Base-by-base conservation (phyloP, 129 eudicot genomes). In the Ambrosia artemisiifolia region DNA sequence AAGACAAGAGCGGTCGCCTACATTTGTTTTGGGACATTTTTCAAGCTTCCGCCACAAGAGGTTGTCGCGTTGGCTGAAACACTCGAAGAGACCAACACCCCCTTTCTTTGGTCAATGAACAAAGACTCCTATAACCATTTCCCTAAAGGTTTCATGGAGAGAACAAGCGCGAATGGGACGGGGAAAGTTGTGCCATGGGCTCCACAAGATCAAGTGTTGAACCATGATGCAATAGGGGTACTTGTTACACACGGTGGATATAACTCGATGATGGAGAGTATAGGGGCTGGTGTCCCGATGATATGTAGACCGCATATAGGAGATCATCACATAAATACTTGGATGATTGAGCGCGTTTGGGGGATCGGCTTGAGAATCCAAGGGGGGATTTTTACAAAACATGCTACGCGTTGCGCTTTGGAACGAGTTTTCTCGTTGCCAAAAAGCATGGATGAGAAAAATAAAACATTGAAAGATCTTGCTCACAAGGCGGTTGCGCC, bases 131-230 rank as follows among this genome's bases (percentile, higher is more conserved):
- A 59, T 40, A 77, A 66, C 24, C 69, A 53, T 63, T 63, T 91
- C 14, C 96, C 96, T 0, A 73, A 79, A 18, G 86, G 85, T 20
- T 80, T 86, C 20, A 18, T 80, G 30, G 81, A 88, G 3, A 65
- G 82, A 44, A 65, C 65, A 11, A 50, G n/a, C 0, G 65, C 11
- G 5, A 70, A 19, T 1, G 82, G 72, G 20, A 36, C 16, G 2
- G 87, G 88, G 44, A 91, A 80, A 71, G 65, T 88, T 7, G 97
- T 91, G 2, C 49, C 92, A 0, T 91, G 95, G 97, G 92, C 88
- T 0, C 97, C 97, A 38, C 97, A 91, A 38, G 40, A 73, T 59
- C 81, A 80, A 60, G 79, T 91, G 0, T 76, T 91, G 64, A 82
- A 55, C 19, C 86, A 85, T 70, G 14, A 43, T 3, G 77, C 86